Conservation (phyloP, 306 rosid genomes). For the Cucurbita maxima region DNA sequence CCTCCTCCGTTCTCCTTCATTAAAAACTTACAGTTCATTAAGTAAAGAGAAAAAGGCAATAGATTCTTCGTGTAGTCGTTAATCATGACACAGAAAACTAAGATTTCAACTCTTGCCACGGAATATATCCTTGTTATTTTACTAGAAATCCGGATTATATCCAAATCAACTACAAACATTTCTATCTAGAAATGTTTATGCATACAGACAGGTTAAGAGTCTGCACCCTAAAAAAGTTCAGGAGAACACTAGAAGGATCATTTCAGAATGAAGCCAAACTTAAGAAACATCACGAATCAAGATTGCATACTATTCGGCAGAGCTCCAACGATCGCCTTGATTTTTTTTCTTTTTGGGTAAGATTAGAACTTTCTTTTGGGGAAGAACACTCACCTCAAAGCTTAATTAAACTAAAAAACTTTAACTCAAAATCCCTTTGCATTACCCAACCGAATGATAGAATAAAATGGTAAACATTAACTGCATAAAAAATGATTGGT, state of each 20-base stretch:
- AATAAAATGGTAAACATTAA: neutral
- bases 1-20: too few relatives aligned
- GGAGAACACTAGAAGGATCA: neutral
- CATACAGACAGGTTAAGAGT: neutral
- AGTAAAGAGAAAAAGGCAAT: neutral
- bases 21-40: neutral
- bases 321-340: neutral
- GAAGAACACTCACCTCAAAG: neutral
- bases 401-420: neutral
- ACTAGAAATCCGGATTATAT: neutral
- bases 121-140: neutral
- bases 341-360: neutral
- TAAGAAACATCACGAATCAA: neutral
- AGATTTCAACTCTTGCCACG: neutral
- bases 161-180: neutral
- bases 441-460: neutral
- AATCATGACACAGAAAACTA: neutral
- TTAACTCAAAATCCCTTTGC: neutral
- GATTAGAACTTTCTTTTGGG: neutral
- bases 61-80: neutral
- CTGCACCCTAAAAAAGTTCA: neutral
- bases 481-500: neutral
- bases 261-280: neutral
- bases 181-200: neutral
- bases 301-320: neutral